Base-by-base conservation (phyloP, 257 asterid species). In the Paraleonurus japonicus region DNA sequence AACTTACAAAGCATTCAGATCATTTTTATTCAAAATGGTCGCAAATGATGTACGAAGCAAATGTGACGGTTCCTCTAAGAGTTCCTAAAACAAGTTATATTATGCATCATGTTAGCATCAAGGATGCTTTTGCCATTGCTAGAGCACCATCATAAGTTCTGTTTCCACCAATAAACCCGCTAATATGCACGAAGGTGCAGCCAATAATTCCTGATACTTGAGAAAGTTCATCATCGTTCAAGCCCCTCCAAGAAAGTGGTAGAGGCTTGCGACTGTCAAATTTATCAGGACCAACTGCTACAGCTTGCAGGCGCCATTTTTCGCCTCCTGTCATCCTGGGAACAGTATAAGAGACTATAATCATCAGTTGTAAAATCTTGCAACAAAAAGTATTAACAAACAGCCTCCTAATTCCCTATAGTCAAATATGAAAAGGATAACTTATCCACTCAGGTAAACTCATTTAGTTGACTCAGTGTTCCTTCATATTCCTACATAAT, bases 151-250 rank as follows among this genome's bases (percentile, higher is more conserved):
- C 69, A 48, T 61, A 72, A 47, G 63, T 48, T 61, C 9, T 47
- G 60, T 72, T 72, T 50, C 76, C 76, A 47, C 76, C 76, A 27
- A 72, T 72, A 47, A 72, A 72, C 57, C 76, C 76, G 32, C 76
- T 61, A 3, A 72, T 72, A 48, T 72, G 76, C 70, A 72, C 70
- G 20, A 72, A 72, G 19, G 70, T 61, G 62, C 76, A 61, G 63
- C 70, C 70, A 48, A 22, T 47, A 20, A 72, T 48, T 50, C 76
- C 76, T 48, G 76, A 61, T 47, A 32, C 70, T 48, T 61, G 28
- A 17, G 76, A 72, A 32, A 72, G 76, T 61, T 72, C 63, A 15
- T 72, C 55, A 61, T 48, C 76, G 62, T 72, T 61, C 63, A 72
- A 72, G n/a, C 70, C 76, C 63, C 76, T 72, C 76, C 76, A 72